Evolutionary conservation across 805 yeast species (phyloP).

Genomic region (Saccharomycopsis fermentans): DNA sequence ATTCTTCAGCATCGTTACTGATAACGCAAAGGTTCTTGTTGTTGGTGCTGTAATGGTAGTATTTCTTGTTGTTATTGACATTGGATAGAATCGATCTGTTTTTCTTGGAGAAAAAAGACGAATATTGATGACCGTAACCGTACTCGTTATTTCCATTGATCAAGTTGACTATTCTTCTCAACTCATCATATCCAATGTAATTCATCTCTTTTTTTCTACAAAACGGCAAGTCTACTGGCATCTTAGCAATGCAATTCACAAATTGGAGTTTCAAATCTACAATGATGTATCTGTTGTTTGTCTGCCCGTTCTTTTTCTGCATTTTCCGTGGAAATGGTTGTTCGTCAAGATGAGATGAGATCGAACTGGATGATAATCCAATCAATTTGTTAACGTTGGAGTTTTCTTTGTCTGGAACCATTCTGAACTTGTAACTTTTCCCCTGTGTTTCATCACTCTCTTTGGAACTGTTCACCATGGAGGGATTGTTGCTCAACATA

Average conservation of each 20-base stretch:
- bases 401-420: not conserved
- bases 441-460: not conserved
- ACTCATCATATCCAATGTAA: slow-evolving; percentile 47
- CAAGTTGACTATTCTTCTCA: slow-evolving; percentile 51
- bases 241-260: slow-evolving; percentile 29
- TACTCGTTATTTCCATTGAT: slow-evolving; percentile 36
- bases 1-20: not conserved
- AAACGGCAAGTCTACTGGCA: slow-evolving; percentile 11
- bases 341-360: not conserved
- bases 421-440: not conserved
- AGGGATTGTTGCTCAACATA: not conserved
- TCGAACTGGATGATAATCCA: not conserved
- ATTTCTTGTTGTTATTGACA: not conserved
- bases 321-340: not conserved
- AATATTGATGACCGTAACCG: not conserved
- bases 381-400: not conserved
- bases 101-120: slow-evolving; percentile 12
- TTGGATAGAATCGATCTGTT: slow-evolving; percentile 7
- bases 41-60: not conserved
- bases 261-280: slow-evolving; percentile 59
- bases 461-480: not conserved
- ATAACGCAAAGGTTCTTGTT: not conserved
- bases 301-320: not conserved
- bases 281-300: slow-evolving; percentile 41
- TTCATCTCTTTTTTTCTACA: slow-evolving; percentile 41